These are phyloP conservation scores for Trichophyton schoenleinii DNA, from an alignment of 2,329 filamentous ascomycete species.

Conservation along the genomic window DNA sequence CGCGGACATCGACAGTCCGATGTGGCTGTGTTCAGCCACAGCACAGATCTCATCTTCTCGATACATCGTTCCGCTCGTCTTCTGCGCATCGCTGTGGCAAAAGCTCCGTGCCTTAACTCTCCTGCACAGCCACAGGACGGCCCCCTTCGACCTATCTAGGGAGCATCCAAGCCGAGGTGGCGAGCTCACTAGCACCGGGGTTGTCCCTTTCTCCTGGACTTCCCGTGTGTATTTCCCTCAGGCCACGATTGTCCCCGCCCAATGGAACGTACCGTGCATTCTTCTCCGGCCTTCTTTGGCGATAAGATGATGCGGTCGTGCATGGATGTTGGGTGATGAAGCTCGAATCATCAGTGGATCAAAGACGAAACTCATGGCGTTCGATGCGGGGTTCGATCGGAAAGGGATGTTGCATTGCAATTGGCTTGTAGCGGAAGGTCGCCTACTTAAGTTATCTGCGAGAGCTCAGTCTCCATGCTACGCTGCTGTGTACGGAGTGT, in stretches of 20 bases:
- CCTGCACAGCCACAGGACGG: not conserved
- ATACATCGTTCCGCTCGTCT: no score
- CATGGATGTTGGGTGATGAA: not conserved
- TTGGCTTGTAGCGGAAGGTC: not conserved
- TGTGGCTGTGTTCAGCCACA: slow-evolving; percentile 2
- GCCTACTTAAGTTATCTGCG: not conserved
- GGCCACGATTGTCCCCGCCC: not conserved
- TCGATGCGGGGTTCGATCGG: slow-evolving; percentile 1
- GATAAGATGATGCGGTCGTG: not conserved
- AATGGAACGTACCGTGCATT: not conserved
- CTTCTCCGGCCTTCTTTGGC: not conserved
- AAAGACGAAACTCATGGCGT: not conserved
- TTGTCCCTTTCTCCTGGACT: not conserved
- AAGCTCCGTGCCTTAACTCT: not conserved
- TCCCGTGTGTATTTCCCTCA: slow-evolving; percentile 3
- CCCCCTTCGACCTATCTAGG: not conserved
- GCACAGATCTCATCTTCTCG: not conserved
- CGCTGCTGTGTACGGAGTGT: not conserved
- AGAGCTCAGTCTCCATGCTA: not conserved
- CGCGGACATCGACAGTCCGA: not conserved
- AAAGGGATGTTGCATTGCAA: not conserved
- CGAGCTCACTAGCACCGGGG: not conserved
- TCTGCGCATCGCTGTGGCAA: not conserved
- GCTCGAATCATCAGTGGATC: not conserved
- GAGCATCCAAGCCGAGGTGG: not conserved